Evolutionary conservation across 1,284 basidiomycete genomes (phyloP).

Genomic region (Boletus semigastroideus): DNA sequence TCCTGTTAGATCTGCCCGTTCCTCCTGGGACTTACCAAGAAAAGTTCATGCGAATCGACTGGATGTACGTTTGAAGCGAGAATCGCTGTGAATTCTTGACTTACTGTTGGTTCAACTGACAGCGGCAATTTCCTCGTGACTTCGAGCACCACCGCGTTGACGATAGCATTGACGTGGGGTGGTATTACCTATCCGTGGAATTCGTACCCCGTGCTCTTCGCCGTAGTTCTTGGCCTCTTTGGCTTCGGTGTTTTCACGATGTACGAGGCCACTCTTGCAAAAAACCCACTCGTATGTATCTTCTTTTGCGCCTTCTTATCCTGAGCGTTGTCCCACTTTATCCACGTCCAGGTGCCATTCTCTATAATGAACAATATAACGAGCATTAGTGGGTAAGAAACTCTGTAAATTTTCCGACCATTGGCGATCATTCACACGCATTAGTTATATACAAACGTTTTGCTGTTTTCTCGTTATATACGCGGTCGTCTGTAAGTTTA

Average conservation of each 20-base stretch:
- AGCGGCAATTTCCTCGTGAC: constrained; percentile 9
- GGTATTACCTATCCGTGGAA: constrained; percentile 10
- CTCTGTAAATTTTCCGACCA: too few species aligned
- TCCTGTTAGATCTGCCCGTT: constrained; percentile 12
- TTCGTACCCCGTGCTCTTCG: constrained; percentile 6
- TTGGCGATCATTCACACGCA: background rate
- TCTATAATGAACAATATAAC: constrained; percentile 10
- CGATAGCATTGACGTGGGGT: constrained; percentile 10
- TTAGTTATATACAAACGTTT: constrained; percentile 7
- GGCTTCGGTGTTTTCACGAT: constrained; percentile 5
- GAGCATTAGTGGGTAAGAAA: constrained; percentile 12
- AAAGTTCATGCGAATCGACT: constrained; percentile 5
- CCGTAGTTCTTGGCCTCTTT: constrained; percentile 13
- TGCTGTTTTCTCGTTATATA: background rate
- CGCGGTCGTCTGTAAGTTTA: background rate
- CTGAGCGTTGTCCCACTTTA: background rate
- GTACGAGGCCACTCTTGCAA: constrained; percentile 12
- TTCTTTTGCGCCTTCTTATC: background rate
- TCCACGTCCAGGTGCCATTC: constrained; percentile 6
- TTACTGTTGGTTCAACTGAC: background rate
- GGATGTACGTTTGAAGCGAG: constrained; percentile 5
- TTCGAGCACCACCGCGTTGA: constrained; percentile 9
- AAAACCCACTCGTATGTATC: constrained; percentile 7
- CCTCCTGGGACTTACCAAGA: constrained; percentile 6
- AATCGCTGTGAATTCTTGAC: background rate